Evolutionary conservation across 169 alveolate species (phyloP), one percentile per base, ranked within the genome.

Genomic region (Plasmodium billcollinsi): DNA sequence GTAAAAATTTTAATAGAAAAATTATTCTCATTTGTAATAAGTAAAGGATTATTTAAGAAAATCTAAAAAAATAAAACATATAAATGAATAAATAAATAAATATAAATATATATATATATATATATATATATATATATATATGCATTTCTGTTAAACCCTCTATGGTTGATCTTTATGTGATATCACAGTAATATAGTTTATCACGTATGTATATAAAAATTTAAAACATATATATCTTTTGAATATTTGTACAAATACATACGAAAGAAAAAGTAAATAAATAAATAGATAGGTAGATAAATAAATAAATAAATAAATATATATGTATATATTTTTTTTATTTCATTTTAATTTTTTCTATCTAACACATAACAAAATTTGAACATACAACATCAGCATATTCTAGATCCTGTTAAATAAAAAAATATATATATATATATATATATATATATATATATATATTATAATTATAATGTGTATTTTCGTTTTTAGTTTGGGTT

Each of bases 301-400:
- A 15, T 61, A 52, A 52, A 52, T 52, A 6, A 14, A 14, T 52
- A 52, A 14, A 52, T 52, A 52, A 1, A 50, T 50, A 11, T 73
- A 24, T 24, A 33, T 72, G 4, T 24, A 24, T 72, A 24, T 73
- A 11, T 50, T 8, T 59, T 2, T 59, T 6, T 26, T 15, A 0
- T 15, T 14, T 18, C 6, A 18, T 39, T 75, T 45, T 62, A 63
- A 14, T 63, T 47, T 66, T 65, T 71, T 67, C 85, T 83, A 83
- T 69, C 91, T 73, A 54, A 83, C 91, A 83, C 85, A 83, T 69
- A 83, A 83, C 69, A 67, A 83, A 83, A 83, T 83, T 20, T 69
- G 74, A 73, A 43, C 63, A 73, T 83, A 50, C 74, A 63, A 63
- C 85, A 14, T 83, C 71, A 83, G 61, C 91, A 83, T 83, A 72